Percentiles rank a stretch among this genome's conserved stretches.
phyloP scores from a whole-genome alignment of 2,329 filamentous ascomycete genomes.

The Alternaria tenuissima region DNA sequence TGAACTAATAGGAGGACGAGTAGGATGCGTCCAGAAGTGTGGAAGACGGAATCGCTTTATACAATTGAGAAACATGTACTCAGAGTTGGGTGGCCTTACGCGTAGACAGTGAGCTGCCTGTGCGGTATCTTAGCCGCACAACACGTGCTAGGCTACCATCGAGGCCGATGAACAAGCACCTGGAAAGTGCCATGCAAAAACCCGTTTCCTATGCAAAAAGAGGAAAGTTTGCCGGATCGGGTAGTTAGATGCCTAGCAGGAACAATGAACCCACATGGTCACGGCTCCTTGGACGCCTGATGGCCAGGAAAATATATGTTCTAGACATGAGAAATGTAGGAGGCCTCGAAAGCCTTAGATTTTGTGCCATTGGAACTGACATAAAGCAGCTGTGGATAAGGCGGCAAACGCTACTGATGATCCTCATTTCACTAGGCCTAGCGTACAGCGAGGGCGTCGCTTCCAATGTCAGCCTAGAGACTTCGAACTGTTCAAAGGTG shows the following conservation, averaged over 20 bases:
- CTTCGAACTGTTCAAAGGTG: too few species aligned
- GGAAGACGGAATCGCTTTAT: background rate
- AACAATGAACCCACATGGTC: background rate
- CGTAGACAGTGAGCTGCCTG: background rate
- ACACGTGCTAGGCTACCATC: background rate
- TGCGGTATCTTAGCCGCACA: background rate
- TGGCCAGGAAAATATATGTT: background rate
- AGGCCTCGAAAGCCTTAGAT: background rate
- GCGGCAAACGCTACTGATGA: too few species aligned
- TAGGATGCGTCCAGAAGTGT: background rate
- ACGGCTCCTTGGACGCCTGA: background rate
- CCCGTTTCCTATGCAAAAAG: background rate
- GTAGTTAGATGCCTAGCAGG: background rate
- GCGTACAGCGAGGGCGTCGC: too few species aligned
- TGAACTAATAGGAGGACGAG: background rate
- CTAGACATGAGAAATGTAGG: background rate
- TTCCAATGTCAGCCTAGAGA: too few species aligned
- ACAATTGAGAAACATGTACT: background rate
- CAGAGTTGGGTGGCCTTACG: background rate
- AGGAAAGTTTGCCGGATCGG: background rate
- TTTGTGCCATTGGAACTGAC: background rate
- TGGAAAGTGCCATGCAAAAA: background rate
- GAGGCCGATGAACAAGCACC: background rate
- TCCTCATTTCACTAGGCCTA: too few species aligned
- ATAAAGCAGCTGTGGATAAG: background rate